Percentiles rank a stretch among this genome's conserved stretches.
Conservation (phyloP, 495 filamentous ascomycete genomes). For the Penicillium psychrofluorescens region DNA sequence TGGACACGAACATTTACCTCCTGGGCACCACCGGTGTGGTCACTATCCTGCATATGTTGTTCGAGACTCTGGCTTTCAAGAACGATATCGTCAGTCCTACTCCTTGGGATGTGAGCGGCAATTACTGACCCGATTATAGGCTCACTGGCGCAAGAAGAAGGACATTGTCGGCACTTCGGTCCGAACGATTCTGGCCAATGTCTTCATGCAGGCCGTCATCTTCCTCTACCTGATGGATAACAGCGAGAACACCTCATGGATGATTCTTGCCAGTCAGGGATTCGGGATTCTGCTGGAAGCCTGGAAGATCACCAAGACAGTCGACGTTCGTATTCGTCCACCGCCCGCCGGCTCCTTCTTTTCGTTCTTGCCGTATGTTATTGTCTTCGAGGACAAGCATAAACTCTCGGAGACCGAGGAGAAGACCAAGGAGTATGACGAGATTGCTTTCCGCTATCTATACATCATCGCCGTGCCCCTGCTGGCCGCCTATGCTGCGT, state of each 20-base stretch:
- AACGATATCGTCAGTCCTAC: slow-evolving; percentile 67
- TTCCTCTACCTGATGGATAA: slow-evolving; percentile 99
- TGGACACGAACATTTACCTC: slow-evolving; percentile 92
- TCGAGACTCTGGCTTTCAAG: slow-evolving; percentile 94
- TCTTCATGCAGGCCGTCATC: slow-evolving; percentile 95
- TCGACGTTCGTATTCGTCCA: slow-evolving; percentile 77
- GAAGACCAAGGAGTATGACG: slow-evolving; percentile 97
- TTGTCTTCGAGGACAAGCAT: slow-evolving; percentile 95
- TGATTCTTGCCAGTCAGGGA: slow-evolving; percentile 92
- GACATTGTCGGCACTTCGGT: slow-evolving; percentile 94
- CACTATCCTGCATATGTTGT: slow-evolving; percentile 84
- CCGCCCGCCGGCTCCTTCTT: slow-evolving; percentile 55
- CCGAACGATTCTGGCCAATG: slow-evolving; percentile 91
- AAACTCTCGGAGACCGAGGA: slow-evolving; percentile 89
- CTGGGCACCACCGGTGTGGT: slow-evolving; percentile 78
- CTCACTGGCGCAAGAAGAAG: slow-evolving; percentile 99
- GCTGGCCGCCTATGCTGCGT: slow-evolving; percentile 78
- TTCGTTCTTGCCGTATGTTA: slow-evolving; percentile 70
- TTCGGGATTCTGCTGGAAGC: slow-evolving; percentile 91
- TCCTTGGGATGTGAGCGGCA: neutral
- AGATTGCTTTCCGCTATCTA: slow-evolving; percentile 94
- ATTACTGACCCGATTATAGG: slow-evolving; percentile 27
- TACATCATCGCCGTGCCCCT: slow-evolving; percentile 88
- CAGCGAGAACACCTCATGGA: slow-evolving; percentile 95
- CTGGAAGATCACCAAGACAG: slow-evolving; percentile 98